Evolutionary conservation across 2,329 filamentous ascomycete genomes (phyloP).

Genomic region (Colletotrichum camelliae): DNA sequence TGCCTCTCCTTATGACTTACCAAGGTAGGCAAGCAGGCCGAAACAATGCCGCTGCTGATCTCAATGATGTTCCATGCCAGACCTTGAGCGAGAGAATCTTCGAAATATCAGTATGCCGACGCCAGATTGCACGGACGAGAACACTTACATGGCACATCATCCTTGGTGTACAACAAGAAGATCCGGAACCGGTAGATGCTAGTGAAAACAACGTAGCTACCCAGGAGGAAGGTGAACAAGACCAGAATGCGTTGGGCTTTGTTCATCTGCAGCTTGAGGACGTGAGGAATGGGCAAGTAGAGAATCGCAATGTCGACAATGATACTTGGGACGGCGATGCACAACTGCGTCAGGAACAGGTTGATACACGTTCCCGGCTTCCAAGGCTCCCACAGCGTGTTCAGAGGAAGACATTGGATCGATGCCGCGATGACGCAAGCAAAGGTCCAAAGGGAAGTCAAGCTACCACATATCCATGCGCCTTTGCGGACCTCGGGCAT

Average conservation of each 20-base stretch:
- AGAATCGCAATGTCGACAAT: constrained; percentile 18
- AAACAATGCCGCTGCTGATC: constrained; percentile 18
- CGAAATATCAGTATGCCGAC: background rate
- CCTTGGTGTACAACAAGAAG: constrained; percentile 1
- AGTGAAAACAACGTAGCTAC: constrained; percentile 16
- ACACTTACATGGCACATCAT: constrained; percentile 11
- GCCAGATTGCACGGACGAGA: fast-evolving
- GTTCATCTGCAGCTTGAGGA: constrained; percentile 15
- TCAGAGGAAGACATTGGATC: background rate
- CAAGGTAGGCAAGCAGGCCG: constrained; percentile 11
- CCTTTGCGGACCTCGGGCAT: constrained; percentile 28
- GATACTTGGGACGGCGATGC: constrained; percentile 11
- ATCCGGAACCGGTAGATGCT: constrained; percentile 13
- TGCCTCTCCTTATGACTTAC: background rate
- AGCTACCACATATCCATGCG: constrained; percentile 9
- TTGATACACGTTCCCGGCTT: constrained; percentile 15
- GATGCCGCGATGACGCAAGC: constrained; percentile 16
- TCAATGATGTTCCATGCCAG: constrained; percentile 18
- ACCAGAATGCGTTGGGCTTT: constrained; percentile 2
- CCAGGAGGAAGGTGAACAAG: constrained; percentile 11
- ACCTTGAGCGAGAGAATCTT: constrained; percentile 7
- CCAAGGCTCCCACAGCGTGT: constrained; percentile 17
- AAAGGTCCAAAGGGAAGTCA: constrained; percentile 4
- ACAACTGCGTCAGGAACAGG: constrained; percentile 11
- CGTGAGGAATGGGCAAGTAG: constrained; percentile 14